phyloP scores from a whole-genome alignment of 768 basidiomycete genomes.

The Pleurotus citrinopileatus region DNA sequence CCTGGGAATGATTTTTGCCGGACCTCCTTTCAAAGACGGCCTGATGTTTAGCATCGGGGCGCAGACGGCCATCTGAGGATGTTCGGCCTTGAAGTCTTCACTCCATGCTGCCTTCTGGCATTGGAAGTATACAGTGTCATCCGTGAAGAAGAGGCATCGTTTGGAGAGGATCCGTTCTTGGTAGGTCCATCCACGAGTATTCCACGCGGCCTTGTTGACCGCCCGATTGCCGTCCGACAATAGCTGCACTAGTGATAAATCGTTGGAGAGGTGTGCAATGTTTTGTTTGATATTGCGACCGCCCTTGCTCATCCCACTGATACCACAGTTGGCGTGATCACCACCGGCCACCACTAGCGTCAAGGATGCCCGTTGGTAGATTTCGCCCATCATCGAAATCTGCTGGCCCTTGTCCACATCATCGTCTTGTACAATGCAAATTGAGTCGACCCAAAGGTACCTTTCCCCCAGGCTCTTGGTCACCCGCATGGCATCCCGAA shows the following conservation, averaged over 20 bases:
- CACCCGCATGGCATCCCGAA: neutral
- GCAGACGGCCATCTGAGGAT: neutral
- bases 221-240: neutral
- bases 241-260: slow-evolving; percentile 1
- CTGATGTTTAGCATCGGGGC: neutral
- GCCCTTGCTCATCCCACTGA: neutral
- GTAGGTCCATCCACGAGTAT: neutral
- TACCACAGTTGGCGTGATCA: neutral
- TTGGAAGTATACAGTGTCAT: neutral
- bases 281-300: neutral
- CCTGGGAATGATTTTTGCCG: neutral
- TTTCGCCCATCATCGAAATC: neutral
- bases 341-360: neutral
- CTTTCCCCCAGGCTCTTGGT: neutral
- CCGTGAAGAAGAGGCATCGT: neutral
- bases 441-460: slow-evolving; percentile 2
- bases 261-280: neutral
- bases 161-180: neutral
- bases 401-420: neutral
- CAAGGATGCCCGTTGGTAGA: slow-evolving; percentile 1
- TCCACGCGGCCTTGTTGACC: neutral
- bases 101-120: slow-evolving; percentile 1
- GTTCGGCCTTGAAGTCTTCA: neutral
- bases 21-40: neutral
- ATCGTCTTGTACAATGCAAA: slow-evolving; percentile 1